Percentiles rank a stretch among this genome's conserved stretches.
Conservation (phyloP, 176 grass and related monocot species). For the Eleusine indica region DNA sequence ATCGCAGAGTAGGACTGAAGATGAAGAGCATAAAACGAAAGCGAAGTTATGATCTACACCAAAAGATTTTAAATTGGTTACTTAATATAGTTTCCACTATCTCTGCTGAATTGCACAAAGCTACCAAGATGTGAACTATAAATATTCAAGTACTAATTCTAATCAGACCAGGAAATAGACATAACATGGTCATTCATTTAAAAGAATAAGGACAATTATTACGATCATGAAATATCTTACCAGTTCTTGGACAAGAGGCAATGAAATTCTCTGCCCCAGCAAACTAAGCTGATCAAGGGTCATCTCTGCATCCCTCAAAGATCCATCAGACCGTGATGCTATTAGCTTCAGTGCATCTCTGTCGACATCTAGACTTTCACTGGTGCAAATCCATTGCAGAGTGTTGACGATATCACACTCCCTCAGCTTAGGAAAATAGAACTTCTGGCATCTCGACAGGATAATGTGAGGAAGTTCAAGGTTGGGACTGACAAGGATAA, state of each 20-base stretch:
- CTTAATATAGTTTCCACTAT: slow-evolving; percentile 4
- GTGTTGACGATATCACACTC: slow-evolving; percentile 76
- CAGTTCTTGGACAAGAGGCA: slow-evolving; percentile 93
- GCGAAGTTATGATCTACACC: slow-evolving; percentile 10
- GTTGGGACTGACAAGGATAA: slow-evolving; percentile 75
- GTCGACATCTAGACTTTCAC: slow-evolving; percentile 84
- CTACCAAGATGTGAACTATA: slow-evolving; percentile 22
- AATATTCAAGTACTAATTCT: slow-evolving; percentile 28
- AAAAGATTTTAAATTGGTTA: background rate
- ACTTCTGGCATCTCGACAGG: slow-evolving; percentile 89
- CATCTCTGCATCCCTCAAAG: slow-evolving; percentile 95
- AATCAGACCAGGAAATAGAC: slow-evolving; percentile 13
- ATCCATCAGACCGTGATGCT: slow-evolving; percentile 78
- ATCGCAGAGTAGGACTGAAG: background rate
- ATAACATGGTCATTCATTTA: background rate
- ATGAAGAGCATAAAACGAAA: slow-evolving; percentile 2
- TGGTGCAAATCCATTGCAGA: slow-evolving; percentile 73
- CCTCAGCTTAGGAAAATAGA: slow-evolving; percentile 89
- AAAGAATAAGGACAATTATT: background rate
- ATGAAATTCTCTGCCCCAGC: slow-evolving; percentile 84
- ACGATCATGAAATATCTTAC: slow-evolving; percentile 63
- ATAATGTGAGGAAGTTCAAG: slow-evolving; percentile 90
- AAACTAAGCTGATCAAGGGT: slow-evolving; percentile 93
- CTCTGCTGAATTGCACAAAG: slow-evolving; percentile 1
- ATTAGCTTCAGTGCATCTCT: slow-evolving; percentile 83